phyloP scores from a whole-genome alignment of 176 grass and related monocot genomes.

The Oryza nivara region DNA sequence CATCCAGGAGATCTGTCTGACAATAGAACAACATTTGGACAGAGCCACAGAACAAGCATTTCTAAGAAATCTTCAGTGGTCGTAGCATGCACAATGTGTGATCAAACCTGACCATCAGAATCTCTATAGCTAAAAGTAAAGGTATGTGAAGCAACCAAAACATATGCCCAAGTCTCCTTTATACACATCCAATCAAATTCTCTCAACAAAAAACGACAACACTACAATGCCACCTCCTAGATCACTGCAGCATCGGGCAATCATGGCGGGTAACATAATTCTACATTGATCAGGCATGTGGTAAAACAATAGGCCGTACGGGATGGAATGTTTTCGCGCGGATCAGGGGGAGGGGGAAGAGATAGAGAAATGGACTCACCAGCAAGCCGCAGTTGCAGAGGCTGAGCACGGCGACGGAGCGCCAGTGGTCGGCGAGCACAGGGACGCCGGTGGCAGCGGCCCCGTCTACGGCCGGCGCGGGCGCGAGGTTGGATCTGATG shows the following conservation, averaged over 20 bases:
- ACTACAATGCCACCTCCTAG: not conserved
- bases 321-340: not conserved
- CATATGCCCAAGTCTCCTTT: not conserved
- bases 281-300: not conserved
- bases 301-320: not conserved
- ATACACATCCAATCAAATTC: constrained; percentile 12
- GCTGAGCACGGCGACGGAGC: constrained; percentile 55
- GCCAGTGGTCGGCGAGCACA: constrained; percentile 85
- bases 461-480: constrained; percentile 42
- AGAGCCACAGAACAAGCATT: not conserved
- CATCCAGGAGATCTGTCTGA: not conserved
- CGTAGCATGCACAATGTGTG: not conserved
- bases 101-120: constrained; percentile 23
- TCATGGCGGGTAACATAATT: constrained; percentile 11
- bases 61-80: not conserved
- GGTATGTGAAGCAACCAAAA: constrained; percentile 25
- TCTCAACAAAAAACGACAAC: not conserved
- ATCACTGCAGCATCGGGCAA: not conserved
- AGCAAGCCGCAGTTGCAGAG: constrained; percentile 82
- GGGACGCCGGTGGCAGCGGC: constrained; percentile 57
- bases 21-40: not conserved
- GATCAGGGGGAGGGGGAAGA: not conserved
- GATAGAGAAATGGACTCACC: constrained; percentile 47
- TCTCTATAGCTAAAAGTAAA: not conserved
- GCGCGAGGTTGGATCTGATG: constrained; percentile 70